These are phyloP conservation scores for Aethionema arabicum DNA, from an alignment of 345 rosid genomes.

Conservation along the genomic window DNA sequence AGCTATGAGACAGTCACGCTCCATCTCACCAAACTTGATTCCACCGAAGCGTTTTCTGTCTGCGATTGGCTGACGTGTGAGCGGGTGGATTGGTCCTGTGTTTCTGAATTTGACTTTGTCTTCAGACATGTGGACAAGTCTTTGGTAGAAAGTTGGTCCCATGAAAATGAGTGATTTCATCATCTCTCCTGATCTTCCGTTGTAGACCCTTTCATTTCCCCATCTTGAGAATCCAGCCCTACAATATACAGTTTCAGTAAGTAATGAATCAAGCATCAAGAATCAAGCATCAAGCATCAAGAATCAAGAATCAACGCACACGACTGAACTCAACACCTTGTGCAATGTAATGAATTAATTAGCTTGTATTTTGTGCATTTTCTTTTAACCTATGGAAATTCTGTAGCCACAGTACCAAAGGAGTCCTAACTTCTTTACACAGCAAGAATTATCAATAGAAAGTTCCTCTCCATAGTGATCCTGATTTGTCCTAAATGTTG, in stretches of 20 bases:
- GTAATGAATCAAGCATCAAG: background rate
- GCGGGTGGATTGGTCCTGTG: conserved; percentile 93
- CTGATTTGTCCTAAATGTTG: conserved; percentile 1
- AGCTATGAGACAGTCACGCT: conserved; percentile 84
- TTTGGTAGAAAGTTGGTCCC: conserved; percentile 90
- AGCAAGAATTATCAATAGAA: background rate
- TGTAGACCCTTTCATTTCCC: conserved; percentile 82
- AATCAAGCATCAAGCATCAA: background rate
- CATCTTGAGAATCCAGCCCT: conserved; percentile 88
- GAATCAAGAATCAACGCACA: background rate
- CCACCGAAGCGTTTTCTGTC: conserved; percentile 88
- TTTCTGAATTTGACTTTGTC: conserved; percentile 90
- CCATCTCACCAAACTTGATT: conserved; percentile 91
- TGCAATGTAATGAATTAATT: background rate
- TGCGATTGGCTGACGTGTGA: conserved; percentile 85
- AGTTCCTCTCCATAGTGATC: background rate
- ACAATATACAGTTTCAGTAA: conserved; percentile 22
- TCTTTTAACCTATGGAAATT: background rate
- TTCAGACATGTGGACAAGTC: conserved; percentile 85
- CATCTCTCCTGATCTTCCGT: conserved; percentile 80
- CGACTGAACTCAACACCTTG: background rate
- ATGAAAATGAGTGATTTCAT: conserved; percentile 68
- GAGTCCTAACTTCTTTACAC: background rate
- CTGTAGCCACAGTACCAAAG: background rate
- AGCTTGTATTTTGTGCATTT: conserved; percentile 6